Evolutionary conservation across 2,329 filamentous ascomycete genomes (phyloP).

Genomic region (Botrytis sinoallii): DNA sequence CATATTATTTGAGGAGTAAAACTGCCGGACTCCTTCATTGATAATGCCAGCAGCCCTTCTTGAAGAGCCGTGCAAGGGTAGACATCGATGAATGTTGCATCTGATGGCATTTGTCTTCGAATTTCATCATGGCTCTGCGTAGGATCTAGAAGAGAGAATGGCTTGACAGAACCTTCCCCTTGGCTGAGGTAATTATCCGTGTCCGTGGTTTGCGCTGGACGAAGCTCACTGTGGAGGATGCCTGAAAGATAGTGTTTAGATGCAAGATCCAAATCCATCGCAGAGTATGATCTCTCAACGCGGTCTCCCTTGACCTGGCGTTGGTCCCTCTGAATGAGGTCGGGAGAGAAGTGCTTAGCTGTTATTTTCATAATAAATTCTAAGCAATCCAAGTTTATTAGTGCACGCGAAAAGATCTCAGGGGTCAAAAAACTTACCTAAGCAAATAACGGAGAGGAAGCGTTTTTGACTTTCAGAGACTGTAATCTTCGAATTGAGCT

Average conservation of each 20-base stretch:
- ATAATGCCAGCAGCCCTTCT: slow-evolving; percentile 40
- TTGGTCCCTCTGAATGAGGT: background rate
- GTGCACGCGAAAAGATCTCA: background rate
- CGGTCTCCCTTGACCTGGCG: background rate
- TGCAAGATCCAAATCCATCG: background rate
- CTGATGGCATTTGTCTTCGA: slow-evolving; percentile 2
- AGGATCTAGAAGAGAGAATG: slow-evolving; percentile 2
- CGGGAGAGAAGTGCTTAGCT: background rate
- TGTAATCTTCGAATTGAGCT: background rate
- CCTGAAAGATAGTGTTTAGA: slow-evolving; percentile 9
- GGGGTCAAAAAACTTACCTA: background rate
- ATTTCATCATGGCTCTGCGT: background rate
- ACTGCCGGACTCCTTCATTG: slow-evolving; percentile 34
- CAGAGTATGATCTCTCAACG: background rate
- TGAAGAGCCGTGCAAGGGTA: slow-evolving; percentile 41
- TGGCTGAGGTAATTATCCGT: background rate
- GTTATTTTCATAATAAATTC: background rate
- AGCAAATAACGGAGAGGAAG: background rate
- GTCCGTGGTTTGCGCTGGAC: background rate
- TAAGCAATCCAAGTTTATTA: background rate
- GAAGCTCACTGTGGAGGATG: background rate
- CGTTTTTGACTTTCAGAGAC: background rate
- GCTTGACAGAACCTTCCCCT: background rate
- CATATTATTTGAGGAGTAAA: slow-evolving; percentile 38
- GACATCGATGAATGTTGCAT: slow-evolving; percentile 31